Evolutionary conservation across 176 grass and related monocot genomes (phyloP).

Genomic region (Raddia distichophylla): DNA sequence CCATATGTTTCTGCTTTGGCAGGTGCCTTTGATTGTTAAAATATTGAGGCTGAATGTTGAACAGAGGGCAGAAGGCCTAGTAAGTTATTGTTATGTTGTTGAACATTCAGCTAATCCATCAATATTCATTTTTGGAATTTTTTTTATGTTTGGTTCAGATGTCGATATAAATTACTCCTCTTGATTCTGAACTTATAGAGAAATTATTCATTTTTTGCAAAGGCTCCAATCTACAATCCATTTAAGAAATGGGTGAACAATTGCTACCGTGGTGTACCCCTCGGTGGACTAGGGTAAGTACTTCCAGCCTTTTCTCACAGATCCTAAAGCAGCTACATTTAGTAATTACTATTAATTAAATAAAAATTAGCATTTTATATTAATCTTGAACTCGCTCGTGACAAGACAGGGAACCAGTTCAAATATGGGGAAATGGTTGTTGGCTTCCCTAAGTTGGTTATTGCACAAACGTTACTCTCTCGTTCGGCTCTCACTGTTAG

Average conservation of each 20-base stretch:
- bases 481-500: too few relatives aligned
- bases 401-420: too few relatives aligned
- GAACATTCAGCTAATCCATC: slow-evolving; percentile 17
- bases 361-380: background rate
- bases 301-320: background rate
- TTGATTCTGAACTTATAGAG: slow-evolving; percentile 3
- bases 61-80: slow-evolving; percentile 44
- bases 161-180: background rate
- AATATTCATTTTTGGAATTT: background rate
- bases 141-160: background rate
- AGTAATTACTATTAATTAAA: background rate
- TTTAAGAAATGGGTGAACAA: slow-evolving; percentile 60
- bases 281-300: slow-evolving; percentile 80
- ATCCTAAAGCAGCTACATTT: background rate
- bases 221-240: slow-evolving; percentile 51
- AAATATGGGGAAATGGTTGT: too few relatives aligned
- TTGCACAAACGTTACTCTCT: too few relatives aligned
- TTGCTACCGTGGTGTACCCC: slow-evolving; percentile 63
- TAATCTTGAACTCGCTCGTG: background rate
- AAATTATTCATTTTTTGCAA: slow-evolving; percentile 30
- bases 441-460: too few relatives aligned
- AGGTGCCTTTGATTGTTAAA: slow-evolving; percentile 54
- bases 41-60: slow-evolving; percentile 18
- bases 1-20: slow-evolving; percentile 7
- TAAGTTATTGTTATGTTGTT: slow-evolving; percentile 26